Base-by-base conservation (phyloP, 2,329 filamentous ascomycete species). In the Tolypocladium tropicale region DNA sequence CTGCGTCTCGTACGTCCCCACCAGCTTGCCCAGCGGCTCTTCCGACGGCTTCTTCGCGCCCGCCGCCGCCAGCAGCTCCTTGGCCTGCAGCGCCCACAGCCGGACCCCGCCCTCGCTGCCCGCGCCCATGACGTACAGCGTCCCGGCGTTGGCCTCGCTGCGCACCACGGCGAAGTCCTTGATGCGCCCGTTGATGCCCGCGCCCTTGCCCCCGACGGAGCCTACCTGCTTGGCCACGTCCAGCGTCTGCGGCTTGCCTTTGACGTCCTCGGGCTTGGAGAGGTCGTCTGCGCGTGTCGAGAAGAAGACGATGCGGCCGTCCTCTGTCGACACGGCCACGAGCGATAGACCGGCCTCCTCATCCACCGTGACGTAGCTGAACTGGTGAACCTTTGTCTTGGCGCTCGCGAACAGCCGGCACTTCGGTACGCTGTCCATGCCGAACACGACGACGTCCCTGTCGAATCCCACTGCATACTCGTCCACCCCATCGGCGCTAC, bases 401-500 rank as follows among this genome's bases (percentile, higher is more conserved):
- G 84, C 81, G 43, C 79, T 75, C 14, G 87, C 81, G 66, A 89
- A 75, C 51, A 94, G 78, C 62, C 84, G 83, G 68, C 88, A 93
- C 67, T 82, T 88, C 2, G 90, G 87, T 59, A 84, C 86, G 59
- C 89, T 94, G 68, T 96, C 90, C 77, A 94, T 89, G 59, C 90
- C 90, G 67, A 94, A 97, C 0, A 95, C 82, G 33, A 94, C 79
- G 7, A 87, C 81, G 51, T 94, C 91, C 61, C 89, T 80, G 68
- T 97, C 93, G 67, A 97, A 97, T 0, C 81, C 87, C 3, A 99
- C 89, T 0, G 88, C 88, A 65, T 94, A 99, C 66, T 95, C 90
- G 58, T 94, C 89, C 11, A 80, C 80, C 9, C 78, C 85, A 37
- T 86, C 86, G 9, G 80, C 80, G 25, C 74, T 75, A 57, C 89